These are phyloP conservation scores for Persicaria maculosa DNA, from an alignment of 148 eudicot species.

Conservation along the genomic window DNA sequence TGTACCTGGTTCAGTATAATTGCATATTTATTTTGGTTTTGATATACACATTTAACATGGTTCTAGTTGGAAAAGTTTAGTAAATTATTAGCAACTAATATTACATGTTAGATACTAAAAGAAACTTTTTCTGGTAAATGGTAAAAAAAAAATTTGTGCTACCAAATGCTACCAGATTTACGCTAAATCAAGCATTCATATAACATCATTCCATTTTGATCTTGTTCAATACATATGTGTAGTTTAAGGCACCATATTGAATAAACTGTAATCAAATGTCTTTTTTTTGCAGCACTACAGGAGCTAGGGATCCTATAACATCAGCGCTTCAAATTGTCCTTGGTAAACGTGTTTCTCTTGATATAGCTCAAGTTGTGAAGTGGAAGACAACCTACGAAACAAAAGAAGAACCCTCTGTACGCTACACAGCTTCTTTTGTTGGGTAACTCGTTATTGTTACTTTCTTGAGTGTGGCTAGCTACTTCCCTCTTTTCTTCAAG, in stretches of 20 bases:
- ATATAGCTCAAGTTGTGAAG: slow-evolving; percentile 91
- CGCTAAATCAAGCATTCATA: not conserved
- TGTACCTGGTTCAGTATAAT: not conserved
- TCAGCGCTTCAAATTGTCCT: slow-evolving; percentile 95
- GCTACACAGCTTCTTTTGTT: slow-evolving; percentile 94
- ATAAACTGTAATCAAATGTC: not conserved
- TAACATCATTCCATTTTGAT: not conserved
- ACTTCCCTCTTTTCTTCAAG: not conserved
- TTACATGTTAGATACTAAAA: not conserved
- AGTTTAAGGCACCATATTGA: not conserved
- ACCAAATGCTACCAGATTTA: not conserved
- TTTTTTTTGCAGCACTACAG: slow-evolving; percentile 66
- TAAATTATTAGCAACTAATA: not conserved
- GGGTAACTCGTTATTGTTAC: slow-evolving; percentile 46
- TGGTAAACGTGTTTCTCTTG: slow-evolving; percentile 81
- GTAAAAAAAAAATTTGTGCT: not conserved
- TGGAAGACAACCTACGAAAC: slow-evolving; percentile 66
- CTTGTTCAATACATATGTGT: not conserved
- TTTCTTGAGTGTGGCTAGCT: not conserved
- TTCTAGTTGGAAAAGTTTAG: not conserved
- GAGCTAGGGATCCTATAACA: slow-evolving; percentile 82
- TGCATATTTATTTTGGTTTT: not conserved
- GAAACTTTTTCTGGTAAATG: not conserved
- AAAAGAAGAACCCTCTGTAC: slow-evolving; percentile 71
- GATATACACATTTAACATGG: no score